These are phyloP conservation scores for Knufia fluminis DNA, from an alignment of 2,329 filamentous ascomycete genomes.

Conservation along the genomic window DNA sequence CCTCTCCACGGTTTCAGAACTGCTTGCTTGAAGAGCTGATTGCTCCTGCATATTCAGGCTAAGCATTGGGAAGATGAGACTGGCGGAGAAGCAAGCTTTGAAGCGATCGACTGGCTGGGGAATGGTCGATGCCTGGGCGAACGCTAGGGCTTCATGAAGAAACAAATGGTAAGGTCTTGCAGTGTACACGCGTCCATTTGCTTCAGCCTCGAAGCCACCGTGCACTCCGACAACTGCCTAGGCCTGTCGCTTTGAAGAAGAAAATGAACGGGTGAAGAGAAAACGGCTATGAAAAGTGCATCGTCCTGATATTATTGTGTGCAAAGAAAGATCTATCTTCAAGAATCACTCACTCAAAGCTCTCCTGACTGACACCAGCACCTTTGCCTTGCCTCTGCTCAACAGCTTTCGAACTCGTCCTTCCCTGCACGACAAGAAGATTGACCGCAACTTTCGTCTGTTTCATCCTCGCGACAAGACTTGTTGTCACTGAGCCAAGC, in stretches of 20 bases:
- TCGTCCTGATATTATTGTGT: no score
- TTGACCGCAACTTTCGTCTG: slow-evolving; percentile 2
- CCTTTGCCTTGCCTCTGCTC: background rate
- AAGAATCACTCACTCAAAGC: background rate
- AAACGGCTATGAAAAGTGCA: no score
- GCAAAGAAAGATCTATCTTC: no score
- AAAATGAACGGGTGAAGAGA: background rate
- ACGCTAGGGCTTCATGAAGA: no score
- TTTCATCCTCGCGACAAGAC: slow-evolving; percentile 4
- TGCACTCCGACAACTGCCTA: background rate
- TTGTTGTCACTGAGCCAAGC: background rate
- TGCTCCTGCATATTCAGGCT: background rate
- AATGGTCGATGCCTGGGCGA: background rate
- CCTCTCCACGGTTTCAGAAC: background rate
- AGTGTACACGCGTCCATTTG: background rate
- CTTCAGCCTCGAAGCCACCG: background rate
- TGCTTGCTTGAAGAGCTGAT: background rate
- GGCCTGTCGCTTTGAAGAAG: no score
- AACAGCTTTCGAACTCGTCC: background rate
- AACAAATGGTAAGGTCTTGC: no score
- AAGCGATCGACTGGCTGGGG: no score
- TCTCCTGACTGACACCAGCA: slow-evolving; percentile 2
- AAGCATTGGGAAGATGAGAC: background rate
- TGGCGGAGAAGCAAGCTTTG: no score
- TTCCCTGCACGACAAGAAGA: slow-evolving; percentile 7